Evolutionary conservation across 495 filamentous ascomycete genomes (phyloP).

Genomic region (Amniculicola lignicola): DNA sequence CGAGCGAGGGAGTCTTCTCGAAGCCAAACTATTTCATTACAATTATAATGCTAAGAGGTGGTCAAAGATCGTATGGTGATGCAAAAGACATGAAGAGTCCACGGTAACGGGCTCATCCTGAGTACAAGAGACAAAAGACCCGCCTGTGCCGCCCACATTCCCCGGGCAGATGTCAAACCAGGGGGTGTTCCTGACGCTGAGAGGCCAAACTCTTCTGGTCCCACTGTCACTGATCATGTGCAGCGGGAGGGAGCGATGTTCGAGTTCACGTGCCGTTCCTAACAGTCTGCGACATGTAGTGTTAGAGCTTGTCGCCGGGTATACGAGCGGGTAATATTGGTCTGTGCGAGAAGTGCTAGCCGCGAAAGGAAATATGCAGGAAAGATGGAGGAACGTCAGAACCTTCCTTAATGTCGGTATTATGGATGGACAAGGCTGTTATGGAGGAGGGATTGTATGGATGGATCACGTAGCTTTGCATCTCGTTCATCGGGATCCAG

Average conservation of each 20-base stretch:
- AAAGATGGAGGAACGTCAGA: background rate
- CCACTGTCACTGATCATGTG: conserved; percentile 6
- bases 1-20: too few species aligned
- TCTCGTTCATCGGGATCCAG: too few species aligned
- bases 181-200: conserved; percentile 8
- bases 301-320: conserved; percentile 15
- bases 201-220: conserved; percentile 6
- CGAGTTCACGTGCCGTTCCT: background rate
- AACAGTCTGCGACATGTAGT: conserved; percentile 8
- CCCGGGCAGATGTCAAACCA: conserved; percentile 18
- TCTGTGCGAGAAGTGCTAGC: conserved; percentile 10
- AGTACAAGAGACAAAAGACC: too few species aligned
- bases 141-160: background rate
- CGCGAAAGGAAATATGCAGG: background rate
- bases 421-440: background rate
- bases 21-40: background rate
- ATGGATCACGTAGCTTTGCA: too few species aligned
- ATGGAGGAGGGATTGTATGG: background rate
- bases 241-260: background rate
- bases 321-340: conserved; percentile 17
- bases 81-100: background rate
- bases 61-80: conserved; percentile 17
- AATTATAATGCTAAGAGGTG: conserved; percentile 12
- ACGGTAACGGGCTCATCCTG: background rate
- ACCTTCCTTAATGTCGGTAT: background rate